Evolutionary conservation across 1,139 yeast species (phyloP), one percentile per base, ranked within the genome.

Genomic region (Yamadazyma atlantica): DNA sequence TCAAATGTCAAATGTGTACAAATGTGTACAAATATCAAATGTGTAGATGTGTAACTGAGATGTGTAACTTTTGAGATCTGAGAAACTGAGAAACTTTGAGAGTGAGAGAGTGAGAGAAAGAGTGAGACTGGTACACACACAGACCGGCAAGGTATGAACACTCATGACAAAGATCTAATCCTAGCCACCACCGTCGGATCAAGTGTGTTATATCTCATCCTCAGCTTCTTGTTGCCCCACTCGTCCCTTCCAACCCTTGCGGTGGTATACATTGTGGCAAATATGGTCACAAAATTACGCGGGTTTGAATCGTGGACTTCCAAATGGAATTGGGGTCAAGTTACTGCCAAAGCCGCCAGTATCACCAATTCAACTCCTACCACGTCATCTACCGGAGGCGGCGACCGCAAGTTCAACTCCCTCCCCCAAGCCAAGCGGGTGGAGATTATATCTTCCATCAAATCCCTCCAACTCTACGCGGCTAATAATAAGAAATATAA

Each of bases 391-490:
- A n/a, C n/a, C n/a, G 31, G 13, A 18, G 37, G 3, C 41, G 21
- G 22, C 9, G 18, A 28, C 25, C 12, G 35, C 13, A 15, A 24
- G 27, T 41, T 38, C 35, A 28, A 21, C 10, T 27, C 12, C 15
- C 34, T 42, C 4, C 38, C 40, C 1, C 36, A 40, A 29, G 33
- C 49, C 6, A 34, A 40, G 19, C 26, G 37, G 24, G 36, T 38
- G 10, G 77, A 73, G 36, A 42, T 81, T 14, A 50, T 80, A 1
- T 62, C 71, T n/a, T 76, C 87, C 0, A 55, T 82, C 13, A 60
- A 62, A 22, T 73, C 81, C 6, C 56, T 82, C n/a, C 66, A 72
- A 26, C 55, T 62, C 9, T 82, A 82, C 46, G 53, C 66, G 3
- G 36, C 45, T 1, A 62, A 67, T 34, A 64, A 76, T 4, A 60